Evolutionary conservation across 371 early-diverging fungal genomes (phyloP), one percentile per base, ranked within the genome.

Genomic region (Mucor circinelloides): DNA sequence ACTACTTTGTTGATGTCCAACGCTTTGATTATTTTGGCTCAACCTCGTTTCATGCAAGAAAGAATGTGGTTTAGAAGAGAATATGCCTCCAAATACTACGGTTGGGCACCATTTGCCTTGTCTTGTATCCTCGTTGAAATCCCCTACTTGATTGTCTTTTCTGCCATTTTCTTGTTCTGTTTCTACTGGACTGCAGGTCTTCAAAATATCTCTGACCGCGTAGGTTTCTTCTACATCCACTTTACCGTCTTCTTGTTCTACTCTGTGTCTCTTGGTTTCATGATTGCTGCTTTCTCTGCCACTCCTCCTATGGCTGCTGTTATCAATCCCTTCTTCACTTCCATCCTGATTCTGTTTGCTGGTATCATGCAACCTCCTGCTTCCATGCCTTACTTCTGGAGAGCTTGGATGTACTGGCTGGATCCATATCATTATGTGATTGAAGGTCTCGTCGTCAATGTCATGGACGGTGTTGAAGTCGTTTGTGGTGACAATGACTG

Each of bases 371-470:
- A 91, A 57, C 86, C 91, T 6, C 82, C 85, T 34, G 27, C 57
- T 8, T 68, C 77, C 6, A 91, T 93, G 90, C 92, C 93, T 25
- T 58, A 69, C 36, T 92, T 95, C 79, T 93, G 93, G 91, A 76
- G 86, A 13, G 63, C 81, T 0, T 92, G 92, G 91, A 88, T 95
- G 86, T 93, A 92, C 74, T 90, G 88, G 86, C 62, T 92, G n/a
- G 87, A 87, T 69, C 92, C 92, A 6, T 90, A 89, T 71, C 87
- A 87, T 59, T 93, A 95, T 73, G 77, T 89, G 9, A 83, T 91
- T 50, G 94, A 94, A 72, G 93, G 90, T 59, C 77, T 93, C 9
- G 81, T 93, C 7, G 84, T 87, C 61, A 92, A 88, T 64, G 93
- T 89, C 28, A 76, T 95, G 68, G 80, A 88, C 23, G 74, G 76